These are phyloP conservation scores for Coniochaeta ligniaria DNA, from an alignment of 2,329 filamentous ascomycete genomes.

Conservation along the genomic window DNA sequence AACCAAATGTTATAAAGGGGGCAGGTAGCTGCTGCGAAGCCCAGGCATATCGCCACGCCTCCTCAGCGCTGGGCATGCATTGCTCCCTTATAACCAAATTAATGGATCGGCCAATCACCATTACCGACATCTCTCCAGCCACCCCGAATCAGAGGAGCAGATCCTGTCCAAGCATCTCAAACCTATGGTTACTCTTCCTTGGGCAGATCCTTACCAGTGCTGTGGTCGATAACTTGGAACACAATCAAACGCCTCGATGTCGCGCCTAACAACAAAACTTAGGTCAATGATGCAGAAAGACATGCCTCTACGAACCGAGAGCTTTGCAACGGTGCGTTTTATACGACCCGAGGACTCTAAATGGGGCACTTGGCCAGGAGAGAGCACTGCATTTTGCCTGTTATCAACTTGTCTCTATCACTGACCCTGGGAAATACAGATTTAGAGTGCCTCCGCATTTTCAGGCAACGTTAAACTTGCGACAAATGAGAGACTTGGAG, in stretches of 20 bases:
- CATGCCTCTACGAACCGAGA: too few relatives aligned
- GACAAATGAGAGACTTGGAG: background rate
- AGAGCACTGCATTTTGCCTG: background rate
- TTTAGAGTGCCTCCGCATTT: slow-evolving; percentile 1
- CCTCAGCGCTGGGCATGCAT: background rate
- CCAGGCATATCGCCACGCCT: background rate
- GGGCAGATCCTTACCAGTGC: background rate
- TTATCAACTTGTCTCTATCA: background rate
- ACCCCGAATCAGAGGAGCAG: background rate
- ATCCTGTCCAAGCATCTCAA: background rate
- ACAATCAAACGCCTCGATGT: background rate
- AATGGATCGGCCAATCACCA: background rate
- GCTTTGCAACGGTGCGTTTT: too few relatives aligned
- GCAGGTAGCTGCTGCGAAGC: background rate
- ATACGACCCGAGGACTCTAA: too few relatives aligned
- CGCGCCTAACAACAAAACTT: background rate
- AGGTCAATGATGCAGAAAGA: background rate
- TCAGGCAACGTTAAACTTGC: background rate
- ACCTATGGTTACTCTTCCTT: background rate
- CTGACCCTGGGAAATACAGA: background rate
- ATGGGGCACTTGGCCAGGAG: background rate
- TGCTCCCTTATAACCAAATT: background rate
- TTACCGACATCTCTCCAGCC: background rate
- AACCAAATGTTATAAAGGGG: background rate
- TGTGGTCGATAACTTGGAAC: background rate